Conservation (phyloP, 148 eudicot genomes). For the Chenopodium formosanum region DNA sequence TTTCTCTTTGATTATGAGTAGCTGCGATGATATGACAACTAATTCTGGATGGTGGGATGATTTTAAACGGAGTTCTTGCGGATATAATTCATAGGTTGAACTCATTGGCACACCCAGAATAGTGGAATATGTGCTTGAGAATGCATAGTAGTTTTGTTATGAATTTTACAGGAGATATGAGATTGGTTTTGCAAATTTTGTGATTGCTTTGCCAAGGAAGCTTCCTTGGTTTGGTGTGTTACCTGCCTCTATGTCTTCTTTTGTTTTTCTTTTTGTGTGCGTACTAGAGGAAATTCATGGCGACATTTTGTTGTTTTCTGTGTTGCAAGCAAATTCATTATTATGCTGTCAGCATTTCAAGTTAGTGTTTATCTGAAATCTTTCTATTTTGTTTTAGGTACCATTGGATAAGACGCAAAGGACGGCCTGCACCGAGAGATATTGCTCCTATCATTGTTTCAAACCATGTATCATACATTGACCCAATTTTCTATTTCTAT, state of each 20-base stretch:
- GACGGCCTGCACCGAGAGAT: slow-evolving; percentile 86
- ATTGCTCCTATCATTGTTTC: slow-evolving; percentile 87
- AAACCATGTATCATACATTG: slow-evolving; percentile 94
- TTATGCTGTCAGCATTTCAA: not conserved
- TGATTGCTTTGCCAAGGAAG: slow-evolving; percentile 5
- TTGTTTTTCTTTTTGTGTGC: too few relatives aligned
- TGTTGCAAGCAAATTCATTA: not conserved
- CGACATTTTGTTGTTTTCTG: slow-evolving; percentile 1
- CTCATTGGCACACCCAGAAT: not conserved
- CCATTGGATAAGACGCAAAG: slow-evolving; percentile 91
- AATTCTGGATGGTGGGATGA: not conserved
- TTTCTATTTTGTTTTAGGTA: slow-evolving; percentile 47
- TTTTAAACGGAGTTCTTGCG: not conserved
- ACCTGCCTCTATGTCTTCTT: too few relatives aligned
- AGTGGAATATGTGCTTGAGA: not conserved
- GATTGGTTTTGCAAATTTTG: not conserved
- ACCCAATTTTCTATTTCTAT: slow-evolving; percentile 93
- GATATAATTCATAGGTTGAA: not conserved
- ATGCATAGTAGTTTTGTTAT: not conserved
- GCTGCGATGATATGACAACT: not conserved
- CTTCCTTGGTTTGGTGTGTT: not conserved
- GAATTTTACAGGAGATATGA: not conserved
- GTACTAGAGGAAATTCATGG: not conserved
- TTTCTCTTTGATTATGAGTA: not conserved
- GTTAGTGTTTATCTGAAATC: not conserved